Percentiles rank a stretch among this genome's conserved stretches.
Evolutionary conservation across 768 basidiomycete genomes (phyloP).

Genomic region (Leccinum longicurvipes): DNA sequence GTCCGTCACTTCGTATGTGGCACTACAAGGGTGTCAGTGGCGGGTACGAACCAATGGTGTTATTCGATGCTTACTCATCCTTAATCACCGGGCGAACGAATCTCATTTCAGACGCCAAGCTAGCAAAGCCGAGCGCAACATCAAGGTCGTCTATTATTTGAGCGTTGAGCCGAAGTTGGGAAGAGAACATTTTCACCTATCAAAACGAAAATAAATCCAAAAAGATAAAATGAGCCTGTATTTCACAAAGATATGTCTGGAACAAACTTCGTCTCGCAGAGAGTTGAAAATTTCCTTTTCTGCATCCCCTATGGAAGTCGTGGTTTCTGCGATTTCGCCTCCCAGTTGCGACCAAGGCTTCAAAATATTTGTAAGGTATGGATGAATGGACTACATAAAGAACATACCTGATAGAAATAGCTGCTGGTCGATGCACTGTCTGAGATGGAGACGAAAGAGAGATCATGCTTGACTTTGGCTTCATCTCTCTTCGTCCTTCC

Average conservation of each 20-base stretch:
- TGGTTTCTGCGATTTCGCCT: conserved; percentile 58
- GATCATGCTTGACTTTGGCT: conserved; percentile 41
- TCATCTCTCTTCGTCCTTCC: conserved; percentile 62
- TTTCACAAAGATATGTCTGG: not conserved
- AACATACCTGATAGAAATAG: conserved; percentile 61
- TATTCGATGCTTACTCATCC: conserved; percentile 53
- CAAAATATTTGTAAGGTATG: not conserved
- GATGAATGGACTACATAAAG: not conserved
- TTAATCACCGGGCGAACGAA: conserved; percentile 69
- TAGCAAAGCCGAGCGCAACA: conserved; percentile 76
- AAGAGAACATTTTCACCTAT: conserved; percentile 61
- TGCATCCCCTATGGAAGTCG: conserved; percentile 44
- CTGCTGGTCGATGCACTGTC: conserved; percentile 64
- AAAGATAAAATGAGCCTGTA: not conserved
- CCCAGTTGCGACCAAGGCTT: conserved; percentile 79
- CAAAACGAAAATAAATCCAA: not conserved
- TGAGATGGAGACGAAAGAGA: conserved; percentile 55
- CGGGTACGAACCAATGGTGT: not conserved
- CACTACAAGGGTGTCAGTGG: conserved; percentile 30
- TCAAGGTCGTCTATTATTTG: conserved; percentile 85
- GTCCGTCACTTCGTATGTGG: conserved; percentile 62
- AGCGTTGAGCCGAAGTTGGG: conserved; percentile 67
- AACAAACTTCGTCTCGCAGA: conserved; percentile 60
- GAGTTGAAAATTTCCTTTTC: conserved; percentile 75
- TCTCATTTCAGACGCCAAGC: conserved; percentile 71